Conservation (phyloP, 2,329 filamentous ascomycete genomes). For the Exophiala mesophila region DNA sequence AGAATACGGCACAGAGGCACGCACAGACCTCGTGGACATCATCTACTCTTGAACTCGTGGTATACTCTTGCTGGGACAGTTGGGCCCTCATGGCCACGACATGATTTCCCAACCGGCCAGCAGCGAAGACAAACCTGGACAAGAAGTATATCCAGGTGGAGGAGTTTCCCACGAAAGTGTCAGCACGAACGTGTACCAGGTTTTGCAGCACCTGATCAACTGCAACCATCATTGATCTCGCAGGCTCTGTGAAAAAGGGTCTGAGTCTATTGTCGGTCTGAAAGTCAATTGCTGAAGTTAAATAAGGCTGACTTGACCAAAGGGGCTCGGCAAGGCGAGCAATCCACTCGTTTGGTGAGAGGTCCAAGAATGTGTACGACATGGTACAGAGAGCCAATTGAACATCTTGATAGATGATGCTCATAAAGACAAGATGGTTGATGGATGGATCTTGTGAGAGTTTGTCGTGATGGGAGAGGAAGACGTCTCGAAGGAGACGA, state of each 20-base stretch:
- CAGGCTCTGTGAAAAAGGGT: neutral
- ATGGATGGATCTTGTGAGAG: conserved; percentile 4
- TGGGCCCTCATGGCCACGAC: neutral
- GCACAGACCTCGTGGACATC: too few relatives aligned
- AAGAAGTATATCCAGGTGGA: neutral
- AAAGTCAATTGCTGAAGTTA: neutral
- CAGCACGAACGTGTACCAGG: neutral
- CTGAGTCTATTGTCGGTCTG: neutral
- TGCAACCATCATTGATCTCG: neutral
- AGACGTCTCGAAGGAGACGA: conserved; percentile 4
- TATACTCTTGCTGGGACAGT: neutral
- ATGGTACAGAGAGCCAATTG: conserved; percentile 5
- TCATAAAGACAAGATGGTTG: conserved; percentile 6
- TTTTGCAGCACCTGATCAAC: neutral
- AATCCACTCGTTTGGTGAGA: conserved; percentile 5
- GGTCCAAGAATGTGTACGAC: conserved; percentile 1
- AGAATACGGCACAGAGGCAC: neutral
- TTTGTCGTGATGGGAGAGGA: conserved; percentile 1
- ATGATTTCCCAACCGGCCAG: neutral
- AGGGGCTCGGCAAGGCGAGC: conserved; percentile 1
- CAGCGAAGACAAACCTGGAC: neutral
- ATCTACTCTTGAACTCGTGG: too few relatives aligned
- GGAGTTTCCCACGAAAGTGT: neutral
- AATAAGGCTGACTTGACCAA: neutral
- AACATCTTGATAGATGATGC: conserved; percentile 7